Conservation (phyloP, 495 filamentous ascomycete species). For the Penicillium tannophilum region DNA sequence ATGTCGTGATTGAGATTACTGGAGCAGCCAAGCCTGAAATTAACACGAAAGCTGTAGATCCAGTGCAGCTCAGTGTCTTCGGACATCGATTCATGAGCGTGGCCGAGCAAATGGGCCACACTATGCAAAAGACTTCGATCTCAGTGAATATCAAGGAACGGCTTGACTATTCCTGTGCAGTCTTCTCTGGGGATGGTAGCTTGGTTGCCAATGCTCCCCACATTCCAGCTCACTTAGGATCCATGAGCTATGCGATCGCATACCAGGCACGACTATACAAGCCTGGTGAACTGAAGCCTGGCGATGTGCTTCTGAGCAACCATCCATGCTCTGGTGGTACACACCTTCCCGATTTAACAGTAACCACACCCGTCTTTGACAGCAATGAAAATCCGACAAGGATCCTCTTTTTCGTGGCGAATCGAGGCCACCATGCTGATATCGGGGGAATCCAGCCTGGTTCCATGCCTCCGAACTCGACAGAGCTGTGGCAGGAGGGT, state of each 20-base stretch:
- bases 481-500: constrained; percentile 87
- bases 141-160: constrained; percentile 93
- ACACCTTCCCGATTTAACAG: constrained; percentile 85
- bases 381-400: constrained; percentile 54
- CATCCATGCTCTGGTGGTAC: constrained; percentile 82
- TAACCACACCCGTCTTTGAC: constrained; percentile 81
- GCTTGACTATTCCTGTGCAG: constrained; percentile 86
- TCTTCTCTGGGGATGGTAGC: constrained; percentile 78
- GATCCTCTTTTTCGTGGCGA: constrained; percentile 91
- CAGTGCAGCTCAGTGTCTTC: constrained; percentile 88
- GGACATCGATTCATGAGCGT: constrained; percentile 94
- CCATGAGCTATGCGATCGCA: constrained; percentile 85
- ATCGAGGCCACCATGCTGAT: constrained; percentile 75
- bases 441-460: constrained; percentile 91
- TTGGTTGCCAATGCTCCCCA: constrained; percentile 73
- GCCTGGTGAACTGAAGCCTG: constrained; percentile 77
- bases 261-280: constrained; percentile 79
- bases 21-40: constrained; percentile 68
- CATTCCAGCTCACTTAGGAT: constrained; percentile 20
- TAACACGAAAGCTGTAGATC: constrained; percentile 48
- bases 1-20: constrained; percentile 74
- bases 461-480: constrained; percentile 90
- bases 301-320: constrained; percentile 89
- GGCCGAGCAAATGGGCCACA: constrained; percentile 90
- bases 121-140: constrained; percentile 87